phyloP scores from a whole-genome alignment of 805 yeast species.

The Candida tallmaniae region DNA sequence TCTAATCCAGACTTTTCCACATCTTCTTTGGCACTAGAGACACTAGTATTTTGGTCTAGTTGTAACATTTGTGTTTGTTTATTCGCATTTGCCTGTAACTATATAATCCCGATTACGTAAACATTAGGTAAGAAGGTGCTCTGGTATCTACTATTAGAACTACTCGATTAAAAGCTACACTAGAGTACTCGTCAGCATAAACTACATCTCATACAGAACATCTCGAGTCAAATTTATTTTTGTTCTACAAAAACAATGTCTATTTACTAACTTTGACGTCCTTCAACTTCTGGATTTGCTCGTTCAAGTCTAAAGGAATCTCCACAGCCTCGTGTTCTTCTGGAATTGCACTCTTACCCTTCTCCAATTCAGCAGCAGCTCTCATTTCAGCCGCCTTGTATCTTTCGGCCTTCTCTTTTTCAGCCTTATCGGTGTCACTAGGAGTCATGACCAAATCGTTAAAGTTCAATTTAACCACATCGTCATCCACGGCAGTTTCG shows the following conservation, averaged over 20 bases:
- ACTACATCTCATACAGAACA: too few species aligned
- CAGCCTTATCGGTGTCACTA: conserved; percentile 18
- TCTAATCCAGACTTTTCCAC: conserved; percentile 13
- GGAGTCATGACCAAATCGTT: conserved; percentile 45
- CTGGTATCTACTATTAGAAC: too few species aligned
- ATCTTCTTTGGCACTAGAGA: conserved; percentile 13
- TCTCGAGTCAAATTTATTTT: too few species aligned
- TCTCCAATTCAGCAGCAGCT: conserved; percentile 4
- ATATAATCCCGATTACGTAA: too few species aligned
- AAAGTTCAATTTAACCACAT: conserved; percentile 36
- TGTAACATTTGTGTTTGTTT: too few species aligned
- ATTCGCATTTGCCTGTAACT: not conserved
- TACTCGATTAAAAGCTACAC: too few species aligned
- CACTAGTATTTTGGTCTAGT: conserved; percentile 7
- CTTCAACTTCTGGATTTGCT: conserved; percentile 35
- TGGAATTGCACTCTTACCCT: conserved; percentile 9
- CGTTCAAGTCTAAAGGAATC: conserved; percentile 47
- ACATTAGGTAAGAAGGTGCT: too few species aligned
- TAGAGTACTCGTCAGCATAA: too few species aligned
- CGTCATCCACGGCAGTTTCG: conserved; percentile 35
- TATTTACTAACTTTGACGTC: conserved; percentile 23
- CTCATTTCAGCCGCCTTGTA: too few species aligned
- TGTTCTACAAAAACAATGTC: too few species aligned
- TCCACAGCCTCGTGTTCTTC: conserved; percentile 44
- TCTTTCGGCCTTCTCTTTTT: conserved; percentile 1